phyloP scores from a whole-genome alignment of 164 flowering plant species.

The Taxillus chinensis region DNA sequence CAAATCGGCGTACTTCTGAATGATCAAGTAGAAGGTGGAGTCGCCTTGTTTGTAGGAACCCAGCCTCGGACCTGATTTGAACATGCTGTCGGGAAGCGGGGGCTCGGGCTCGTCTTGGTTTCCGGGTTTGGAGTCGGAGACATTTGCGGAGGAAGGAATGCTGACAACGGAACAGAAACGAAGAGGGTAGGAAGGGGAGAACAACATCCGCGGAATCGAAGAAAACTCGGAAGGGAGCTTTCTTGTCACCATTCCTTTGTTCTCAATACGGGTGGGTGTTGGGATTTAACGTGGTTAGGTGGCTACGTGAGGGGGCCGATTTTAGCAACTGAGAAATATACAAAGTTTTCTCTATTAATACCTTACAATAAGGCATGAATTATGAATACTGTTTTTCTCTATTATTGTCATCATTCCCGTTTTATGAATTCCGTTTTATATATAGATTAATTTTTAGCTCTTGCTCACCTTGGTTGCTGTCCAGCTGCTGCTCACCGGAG shows the following conservation, averaged over 20 bases:
- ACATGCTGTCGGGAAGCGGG: slow-evolving; percentile 29
- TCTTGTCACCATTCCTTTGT: not conserved
- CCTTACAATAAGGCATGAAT: too few relatives aligned
- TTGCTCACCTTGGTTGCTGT: too few relatives aligned
- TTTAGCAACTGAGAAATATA: too few relatives aligned
- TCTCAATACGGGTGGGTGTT: too few relatives aligned
- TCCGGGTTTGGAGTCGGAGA: not conserved
- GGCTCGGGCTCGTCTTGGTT: slow-evolving; percentile 2
- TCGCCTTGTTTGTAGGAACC: slow-evolving; percentile 75
- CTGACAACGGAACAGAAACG: not conserved
- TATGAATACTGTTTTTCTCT: too few relatives aligned
- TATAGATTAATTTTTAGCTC: too few relatives aligned
- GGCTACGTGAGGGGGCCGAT: too few relatives aligned
- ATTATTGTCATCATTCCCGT: too few relatives aligned
- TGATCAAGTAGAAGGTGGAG: slow-evolving; percentile 49
- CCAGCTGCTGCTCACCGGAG: too few relatives aligned
- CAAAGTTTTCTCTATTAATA: too few relatives aligned
- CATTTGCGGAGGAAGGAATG: not conserved
- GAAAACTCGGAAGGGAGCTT: not conserved
- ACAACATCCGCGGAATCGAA: slow-evolving; percentile 1
- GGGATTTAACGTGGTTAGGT: too few relatives aligned
- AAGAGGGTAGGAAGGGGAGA: slow-evolving; percentile 1
- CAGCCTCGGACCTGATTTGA: slow-evolving; percentile 25
- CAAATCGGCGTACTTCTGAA: slow-evolving; percentile 36
- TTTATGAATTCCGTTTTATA: too few relatives aligned